These are phyloP conservation scores for Phytophthora hybrid DNA, from an alignment of 352 stramenopile species.

Conservation along the genomic window DNA sequence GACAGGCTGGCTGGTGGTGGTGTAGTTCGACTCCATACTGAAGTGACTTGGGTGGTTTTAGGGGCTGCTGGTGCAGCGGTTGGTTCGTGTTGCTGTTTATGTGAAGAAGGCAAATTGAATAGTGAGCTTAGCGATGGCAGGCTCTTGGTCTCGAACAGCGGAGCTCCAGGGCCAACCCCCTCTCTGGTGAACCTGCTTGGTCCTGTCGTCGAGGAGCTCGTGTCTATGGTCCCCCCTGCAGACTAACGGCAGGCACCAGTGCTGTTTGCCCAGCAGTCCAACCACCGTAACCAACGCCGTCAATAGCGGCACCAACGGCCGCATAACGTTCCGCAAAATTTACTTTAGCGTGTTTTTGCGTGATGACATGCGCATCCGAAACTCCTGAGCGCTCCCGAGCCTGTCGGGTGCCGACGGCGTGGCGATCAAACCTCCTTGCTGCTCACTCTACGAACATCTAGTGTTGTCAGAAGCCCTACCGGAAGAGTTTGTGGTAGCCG, in stretches of 20 bases:
- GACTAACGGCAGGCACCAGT: conserved; percentile 3
- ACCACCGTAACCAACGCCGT: conserved; percentile 9
- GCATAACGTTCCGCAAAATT: conserved; percentile 7
- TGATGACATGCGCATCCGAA: not conserved
- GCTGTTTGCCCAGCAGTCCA: not conserved
- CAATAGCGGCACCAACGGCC: conserved; percentile 5
- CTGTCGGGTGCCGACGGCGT: not conserved
- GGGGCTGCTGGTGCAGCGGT: not conserved
- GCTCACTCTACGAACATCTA: not conserved
- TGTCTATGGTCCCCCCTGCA: conserved; percentile 8
- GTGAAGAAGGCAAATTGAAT: conserved; percentile 15
- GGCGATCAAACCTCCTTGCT: not conserved
- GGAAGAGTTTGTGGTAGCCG: not conserved
- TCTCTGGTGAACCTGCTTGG: conserved; percentile 9
- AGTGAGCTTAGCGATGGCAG: conserved; percentile 8
- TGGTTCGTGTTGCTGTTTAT: conserved; percentile 1
- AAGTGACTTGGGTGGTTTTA: conserved; percentile 7
- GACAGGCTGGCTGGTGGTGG: conserved; percentile 27
- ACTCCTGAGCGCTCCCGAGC: not conserved
- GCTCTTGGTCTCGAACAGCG: not conserved
- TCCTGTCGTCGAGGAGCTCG: not conserved
- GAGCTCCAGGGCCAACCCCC: not conserved
- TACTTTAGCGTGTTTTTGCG: conserved; percentile 2
- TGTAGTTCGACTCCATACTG: conserved; percentile 34
- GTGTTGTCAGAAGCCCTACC: not conserved